Percentiles rank a stretch among this genome's conserved stretches.
These are phyloP conservation scores for Skeletonema tropicum DNA, from an alignment of 108 stramenopile genomes.

Conservation along the genomic window DNA sequence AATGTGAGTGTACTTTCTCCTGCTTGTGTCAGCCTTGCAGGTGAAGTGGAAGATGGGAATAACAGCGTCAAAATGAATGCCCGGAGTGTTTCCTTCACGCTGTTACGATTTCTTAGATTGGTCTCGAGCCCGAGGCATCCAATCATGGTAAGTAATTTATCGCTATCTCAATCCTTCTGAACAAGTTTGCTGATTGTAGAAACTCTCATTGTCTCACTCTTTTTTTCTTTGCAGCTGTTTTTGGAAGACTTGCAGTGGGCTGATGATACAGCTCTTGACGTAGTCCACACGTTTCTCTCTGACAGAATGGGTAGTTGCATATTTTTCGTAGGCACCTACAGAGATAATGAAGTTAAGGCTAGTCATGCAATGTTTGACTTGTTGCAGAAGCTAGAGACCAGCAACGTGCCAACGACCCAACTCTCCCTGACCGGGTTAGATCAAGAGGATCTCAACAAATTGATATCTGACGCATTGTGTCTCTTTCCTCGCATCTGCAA, in stretches of 20 bases:
- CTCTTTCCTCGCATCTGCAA: constrained; percentile 20
- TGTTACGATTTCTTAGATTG: no score
- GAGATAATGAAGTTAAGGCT: constrained; percentile 33
- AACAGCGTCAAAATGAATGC: no score
- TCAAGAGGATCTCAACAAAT: constrained; percentile 15
- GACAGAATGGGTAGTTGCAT: no score
- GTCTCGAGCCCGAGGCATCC: no score
- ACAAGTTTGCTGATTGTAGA: no score
- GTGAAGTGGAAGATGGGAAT: no score
- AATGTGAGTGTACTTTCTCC: constrained; percentile 19
- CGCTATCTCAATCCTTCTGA: no score
- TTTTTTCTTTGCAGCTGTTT: constrained; percentile 25
- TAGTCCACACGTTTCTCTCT: no score
- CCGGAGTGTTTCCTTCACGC: no score
- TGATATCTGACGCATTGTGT: constrained; percentile 35
- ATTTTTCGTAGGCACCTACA: background rate
- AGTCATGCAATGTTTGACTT: constrained; percentile 33
- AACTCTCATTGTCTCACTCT: no score
- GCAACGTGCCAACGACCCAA: constrained; percentile 9
- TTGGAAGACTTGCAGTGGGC: constrained; percentile 1
- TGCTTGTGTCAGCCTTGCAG: background rate
- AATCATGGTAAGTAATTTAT: no score
- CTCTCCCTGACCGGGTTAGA: constrained; percentile 17
- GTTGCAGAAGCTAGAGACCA: constrained; percentile 1
- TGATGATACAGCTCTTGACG: no score